Evolutionary conservation across 495 filamentous ascomycete species (phyloP), one percentile per base, ranked within the genome.

Genomic region (Hypoxylon cercidicola): DNA sequence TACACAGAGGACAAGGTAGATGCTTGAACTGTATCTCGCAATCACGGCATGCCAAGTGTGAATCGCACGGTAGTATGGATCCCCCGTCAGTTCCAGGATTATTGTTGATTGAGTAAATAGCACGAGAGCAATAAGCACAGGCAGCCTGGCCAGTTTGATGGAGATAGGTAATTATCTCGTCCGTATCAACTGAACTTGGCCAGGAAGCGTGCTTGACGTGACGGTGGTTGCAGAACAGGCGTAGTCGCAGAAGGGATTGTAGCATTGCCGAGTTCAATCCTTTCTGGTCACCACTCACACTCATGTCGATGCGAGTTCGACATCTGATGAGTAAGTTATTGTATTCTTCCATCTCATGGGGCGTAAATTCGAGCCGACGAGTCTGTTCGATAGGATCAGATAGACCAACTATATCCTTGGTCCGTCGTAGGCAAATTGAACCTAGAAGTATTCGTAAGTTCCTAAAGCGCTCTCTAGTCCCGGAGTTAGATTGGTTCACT

Each of bases 141-240:
- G 37, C 2, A 35, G 32, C 21, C 28, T 53, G 32, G 3, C 40
- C 32, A 8, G 3, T 37, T 11, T 53, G 49, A 12, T 53, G 18
- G 16, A 53, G 49, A 34, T 53, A 53, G 16, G 32, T 16, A 1
- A 53, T 20, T 10, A 28, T 32, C 16, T 40, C 49, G 23, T 37
- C 37, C 23, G 49, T 16, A 28, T 53, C 49, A 10, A 16, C 21
- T 1, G 45, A 48, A 1, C 11, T 32, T 18, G 45, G 16, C 21
- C 13, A 40, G 13, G 37, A 40, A 15, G 37, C 12, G 12, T 40
- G 37, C 1, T 15, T 40, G 37, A 40, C 37, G n/a, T n/a, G 16
- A 9, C 79, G 79, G 54, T 82, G 77, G 58, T 82, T 82, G 66
- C 81, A 84, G 10, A 82, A 66, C 9, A 77, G 64, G 8, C 81